Evolutionary conservation across 768 basidiomycete genomes (phyloP).

Genomic region (Tephrocybe sp.): DNA sequence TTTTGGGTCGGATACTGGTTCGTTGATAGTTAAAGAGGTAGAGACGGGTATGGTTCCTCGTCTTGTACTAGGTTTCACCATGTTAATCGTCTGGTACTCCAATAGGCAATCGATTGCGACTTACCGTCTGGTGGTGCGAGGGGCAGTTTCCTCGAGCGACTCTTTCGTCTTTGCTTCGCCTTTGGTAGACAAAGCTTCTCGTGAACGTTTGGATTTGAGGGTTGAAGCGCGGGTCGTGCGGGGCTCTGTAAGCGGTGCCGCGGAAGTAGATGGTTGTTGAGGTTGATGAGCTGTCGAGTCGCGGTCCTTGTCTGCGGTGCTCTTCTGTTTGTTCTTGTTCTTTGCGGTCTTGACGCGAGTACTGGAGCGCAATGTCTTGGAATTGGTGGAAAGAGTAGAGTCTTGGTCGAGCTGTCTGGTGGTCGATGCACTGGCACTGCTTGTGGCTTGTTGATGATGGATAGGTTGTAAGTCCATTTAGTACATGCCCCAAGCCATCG

Average conservation of each 20-base stretch:
- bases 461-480: constrained; percentile 89
- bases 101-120: constrained; percentile 29
- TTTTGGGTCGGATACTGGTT: constrained; percentile 71
- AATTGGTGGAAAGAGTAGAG: constrained; percentile 42
- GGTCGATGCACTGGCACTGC: constrained; percentile 55
- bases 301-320: constrained; percentile 53
- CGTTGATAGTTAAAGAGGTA: constrained; percentile 65
- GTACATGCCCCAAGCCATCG: constrained; percentile 86
- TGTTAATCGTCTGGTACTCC: constrained; percentile 28
- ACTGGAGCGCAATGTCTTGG: constrained; percentile 66
- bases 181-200: constrained; percentile 50
- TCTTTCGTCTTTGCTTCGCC: constrained; percentile 69
- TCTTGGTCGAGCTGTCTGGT: constrained; percentile 42
- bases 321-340: constrained; percentile 65
- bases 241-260: constrained; percentile 31
- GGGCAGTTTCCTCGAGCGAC: constrained; percentile 44
- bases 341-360: constrained; percentile 75
- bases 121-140: constrained; percentile 62
- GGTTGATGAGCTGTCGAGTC: constrained; percentile 35
- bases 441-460: constrained; percentile 69
- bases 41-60: constrained; percentile 45
- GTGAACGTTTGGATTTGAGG: constrained; percentile 48
- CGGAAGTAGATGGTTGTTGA: constrained; percentile 29
- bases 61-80: constrained; percentile 47
- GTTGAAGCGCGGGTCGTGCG: constrained; percentile 46